phyloP scores from a whole-genome alignment of 345 rosid genomes.

The Bruguiera sexangula region DNA sequence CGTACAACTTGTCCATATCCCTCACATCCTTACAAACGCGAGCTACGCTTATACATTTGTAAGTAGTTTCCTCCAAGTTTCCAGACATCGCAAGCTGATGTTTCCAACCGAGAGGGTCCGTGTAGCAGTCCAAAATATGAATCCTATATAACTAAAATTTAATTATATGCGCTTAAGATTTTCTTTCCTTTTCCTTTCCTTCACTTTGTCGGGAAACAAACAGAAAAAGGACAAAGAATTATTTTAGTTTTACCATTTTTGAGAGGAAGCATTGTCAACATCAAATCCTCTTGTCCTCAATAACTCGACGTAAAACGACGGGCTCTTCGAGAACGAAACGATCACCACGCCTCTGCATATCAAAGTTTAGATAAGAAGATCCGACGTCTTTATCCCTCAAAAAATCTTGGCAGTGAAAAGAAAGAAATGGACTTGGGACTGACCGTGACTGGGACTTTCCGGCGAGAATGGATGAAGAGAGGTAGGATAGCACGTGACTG shows the following conservation, averaged over 20 bases:
- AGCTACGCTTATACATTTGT: conserved; percentile 30
- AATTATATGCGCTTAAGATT: neutral
- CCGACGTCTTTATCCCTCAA: no score
- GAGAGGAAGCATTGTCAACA: conserved; percentile 41
- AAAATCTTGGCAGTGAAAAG: neutral
- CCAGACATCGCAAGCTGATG: conserved; percentile 26
- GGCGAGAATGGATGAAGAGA: conserved; percentile 54
- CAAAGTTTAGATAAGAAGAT: neutral
- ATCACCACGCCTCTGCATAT: conserved; percentile 60
- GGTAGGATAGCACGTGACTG: conserved; percentile 52
- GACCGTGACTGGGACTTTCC: conserved; percentile 79
- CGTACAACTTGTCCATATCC: conserved; percentile 51
- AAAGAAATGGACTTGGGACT: conserved; percentile 7
- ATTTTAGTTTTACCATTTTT: conserved; percentile 45
- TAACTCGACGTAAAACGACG: conserved; percentile 56
- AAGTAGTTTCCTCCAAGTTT: conserved; percentile 15
- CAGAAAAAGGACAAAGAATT: neutral
- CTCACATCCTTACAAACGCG: conserved; percentile 50
- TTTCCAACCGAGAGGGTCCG: conserved; percentile 88
- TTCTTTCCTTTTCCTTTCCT: neutral
- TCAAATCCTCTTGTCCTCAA: conserved; percentile 52
- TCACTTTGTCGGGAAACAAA: neutral
- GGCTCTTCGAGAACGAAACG: conserved; percentile 58
- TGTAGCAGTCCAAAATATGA: conserved; percentile 80
- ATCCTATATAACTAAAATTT: conserved; percentile 38